Evolutionary conservation across 106 monocot genomes (phyloP).

Genomic region (Vanilla planifolia): DNA sequence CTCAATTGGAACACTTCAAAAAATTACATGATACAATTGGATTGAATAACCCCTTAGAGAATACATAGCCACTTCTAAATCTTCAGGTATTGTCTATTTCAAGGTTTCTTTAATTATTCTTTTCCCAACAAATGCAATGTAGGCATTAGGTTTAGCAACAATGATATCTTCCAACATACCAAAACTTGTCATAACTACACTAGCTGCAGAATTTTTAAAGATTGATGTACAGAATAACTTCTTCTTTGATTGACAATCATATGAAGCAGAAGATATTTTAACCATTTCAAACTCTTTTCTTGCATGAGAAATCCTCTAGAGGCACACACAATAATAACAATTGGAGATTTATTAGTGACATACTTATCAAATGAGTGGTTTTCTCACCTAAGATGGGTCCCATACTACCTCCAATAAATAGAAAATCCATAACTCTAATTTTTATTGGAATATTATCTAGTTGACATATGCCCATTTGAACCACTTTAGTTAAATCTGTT

Average conservation of each 20-base stretch:
- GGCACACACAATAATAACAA: constrained; percentile 1
- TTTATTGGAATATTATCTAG: too few relatives aligned
- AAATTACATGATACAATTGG: too few relatives aligned
- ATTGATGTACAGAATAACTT: constrained; percentile 1
- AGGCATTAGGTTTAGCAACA: too few relatives aligned
- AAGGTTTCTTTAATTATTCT: too few relatives aligned
- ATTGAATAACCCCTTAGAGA: too few relatives aligned
- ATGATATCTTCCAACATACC: constrained; percentile 2
- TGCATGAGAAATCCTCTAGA: constrained; percentile 9
- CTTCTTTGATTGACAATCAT: constrained; percentile 7
- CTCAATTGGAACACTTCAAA: too few relatives aligned
- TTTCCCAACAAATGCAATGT: too few relatives aligned
- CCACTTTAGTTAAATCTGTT: not conserved
- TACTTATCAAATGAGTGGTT: constrained; percentile 13
- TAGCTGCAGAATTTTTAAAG: not conserved
- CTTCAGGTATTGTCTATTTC: too few relatives aligned
- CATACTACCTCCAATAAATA: constrained; percentile 17
- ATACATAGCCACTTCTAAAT: too few relatives aligned
- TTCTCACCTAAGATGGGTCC: constrained; percentile 7
- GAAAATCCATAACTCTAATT: constrained; percentile 10
- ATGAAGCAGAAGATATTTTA: constrained; percentile 16
- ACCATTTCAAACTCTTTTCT: constrained; percentile 22
- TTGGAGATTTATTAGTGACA: constrained; percentile 2
- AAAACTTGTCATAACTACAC: not conserved
- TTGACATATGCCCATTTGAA: not conserved